Evolutionary conservation across 2,329 filamentous ascomycete genomes (phyloP), one percentile per base, ranked within the genome.

Genomic region (Aspergillus hiratsukae): DNA sequence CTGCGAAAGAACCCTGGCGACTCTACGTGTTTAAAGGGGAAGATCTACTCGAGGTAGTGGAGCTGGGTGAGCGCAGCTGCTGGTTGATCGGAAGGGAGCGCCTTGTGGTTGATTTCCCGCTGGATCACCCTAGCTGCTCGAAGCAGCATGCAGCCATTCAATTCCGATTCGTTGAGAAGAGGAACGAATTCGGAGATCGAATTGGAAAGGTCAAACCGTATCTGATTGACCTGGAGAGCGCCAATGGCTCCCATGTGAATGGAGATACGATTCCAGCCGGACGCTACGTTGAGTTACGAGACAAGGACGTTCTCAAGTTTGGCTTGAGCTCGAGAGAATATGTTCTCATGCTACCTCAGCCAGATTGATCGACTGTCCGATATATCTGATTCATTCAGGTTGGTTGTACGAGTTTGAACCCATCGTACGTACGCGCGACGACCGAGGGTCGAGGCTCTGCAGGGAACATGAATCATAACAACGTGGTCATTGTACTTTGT

Each of bases 71-170:
- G 55, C 86, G 90, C 58, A 95, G 88, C 68, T 96, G 91, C 76
- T 99, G 94, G 94, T 78, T 99, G 25, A 78, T 97, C 8, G 94
- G 94, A 0, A 82, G 92, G 49, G 92, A 97, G 65, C 73, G 82
- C 53, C 78, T 87, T 4, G 87, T 99, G 3, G 91, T 90, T 2
- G 94, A 99, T 70, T 79, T 96, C 56, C 78, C 85, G 2, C 84
- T 95, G 7, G 91, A 96, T 69, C 93, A 99, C 70, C 91, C 92
- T 0, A 97, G 91, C 73, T 86, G 91, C 67, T 96, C 91, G 72
- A 95, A 95, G 74, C 94, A 99, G 75, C 94, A 99, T 72, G 93
- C 93, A 0, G 94, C 92, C 8, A 83, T 99, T 46, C 94, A 99
- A 71, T 99, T 99, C 68, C 86, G 94, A 40, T 87, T 91, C 69